Percentiles rank a stretch among this genome's conserved stretches.
These are phyloP conservation scores for Herpetomonas tarakana DNA, from an alignment of 208 protist genomes.

Conservation along the genomic window DNA sequence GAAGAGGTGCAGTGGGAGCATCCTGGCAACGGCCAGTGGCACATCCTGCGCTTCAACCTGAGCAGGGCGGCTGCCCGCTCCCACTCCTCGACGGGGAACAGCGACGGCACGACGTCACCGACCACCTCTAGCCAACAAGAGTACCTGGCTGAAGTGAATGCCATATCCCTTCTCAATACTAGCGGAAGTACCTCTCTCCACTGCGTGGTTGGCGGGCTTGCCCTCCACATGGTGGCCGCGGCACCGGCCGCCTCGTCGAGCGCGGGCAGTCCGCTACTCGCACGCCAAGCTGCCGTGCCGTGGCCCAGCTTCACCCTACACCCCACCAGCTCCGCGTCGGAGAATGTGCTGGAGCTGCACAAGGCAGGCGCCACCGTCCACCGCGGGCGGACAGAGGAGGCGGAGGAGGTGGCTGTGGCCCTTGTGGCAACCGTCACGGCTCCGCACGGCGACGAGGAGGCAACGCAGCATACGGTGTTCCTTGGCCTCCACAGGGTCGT, in stretches of 20 bases:
- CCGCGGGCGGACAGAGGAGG: constrained; percentile 2
- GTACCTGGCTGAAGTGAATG: constrained; percentile 9
- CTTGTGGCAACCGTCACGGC: constrained; percentile 23
- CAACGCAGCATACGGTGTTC: constrained; percentile 18
- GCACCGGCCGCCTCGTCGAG: background rate
- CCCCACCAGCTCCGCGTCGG: constrained; percentile 10
- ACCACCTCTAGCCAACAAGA: background rate
- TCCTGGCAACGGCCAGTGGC: background rate
- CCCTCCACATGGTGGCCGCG: constrained; percentile 5
- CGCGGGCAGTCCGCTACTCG: background rate
- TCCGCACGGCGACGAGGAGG: background rate
- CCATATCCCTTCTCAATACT: constrained; percentile 18
- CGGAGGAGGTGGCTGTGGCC: constrained; percentile 10
- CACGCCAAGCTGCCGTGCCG: constrained; percentile 11
- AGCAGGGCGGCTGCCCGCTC: background rate
- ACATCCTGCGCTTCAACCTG: background rate
- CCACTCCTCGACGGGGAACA: background rate
- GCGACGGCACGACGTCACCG: background rate
- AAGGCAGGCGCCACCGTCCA: constrained; percentile 11
- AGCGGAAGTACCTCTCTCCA: constrained; percentile 15
- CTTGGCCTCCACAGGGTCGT: constrained; percentile 30
- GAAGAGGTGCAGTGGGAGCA: too few relatives aligned
- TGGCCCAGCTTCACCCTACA: constrained; percentile 10
- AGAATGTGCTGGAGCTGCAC: constrained; percentile 21
- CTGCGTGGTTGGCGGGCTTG: constrained; percentile 41